Conservation (phyloP, 2,329 filamentous ascomycete species). For the Botrytis fragariae region DNA sequence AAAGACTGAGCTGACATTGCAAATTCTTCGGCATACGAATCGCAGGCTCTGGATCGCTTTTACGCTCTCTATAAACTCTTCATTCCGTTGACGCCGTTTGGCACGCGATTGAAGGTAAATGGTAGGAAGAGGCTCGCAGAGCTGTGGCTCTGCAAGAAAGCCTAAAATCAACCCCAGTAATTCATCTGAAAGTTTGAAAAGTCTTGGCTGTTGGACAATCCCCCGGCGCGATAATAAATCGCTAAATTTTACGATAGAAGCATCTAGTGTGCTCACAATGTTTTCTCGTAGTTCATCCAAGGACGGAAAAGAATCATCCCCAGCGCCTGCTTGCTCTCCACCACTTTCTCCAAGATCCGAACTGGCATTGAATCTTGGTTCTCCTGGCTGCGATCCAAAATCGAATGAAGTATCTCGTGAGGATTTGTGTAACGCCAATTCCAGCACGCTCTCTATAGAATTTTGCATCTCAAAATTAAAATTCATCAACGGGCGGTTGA, state of each 20-base stretch:
- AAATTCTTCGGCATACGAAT: background rate
- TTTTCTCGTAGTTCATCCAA: background rate
- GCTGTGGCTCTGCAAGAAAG: background rate
- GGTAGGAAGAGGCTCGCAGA: background rate
- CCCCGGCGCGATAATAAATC: background rate
- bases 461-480: background rate
- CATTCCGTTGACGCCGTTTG: background rate
- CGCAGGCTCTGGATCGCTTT: background rate
- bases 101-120: background rate
- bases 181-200: background rate
- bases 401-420: background rate
- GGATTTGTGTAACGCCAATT: background rate
- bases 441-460: background rate
- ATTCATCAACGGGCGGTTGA: background rate
- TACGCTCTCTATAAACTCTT: background rate
- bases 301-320: background rate
- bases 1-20: background rate
- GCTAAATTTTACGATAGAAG: background rate
- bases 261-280: background rate
- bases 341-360: background rate
- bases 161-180: background rate
- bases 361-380: background rate
- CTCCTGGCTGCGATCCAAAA: background rate
- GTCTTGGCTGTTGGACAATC: background rate
- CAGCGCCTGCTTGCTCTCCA: background rate